Base-by-base conservation (phyloP, 2,329 filamentous ascomycete species). In the Penicillium frequentans region DNA sequence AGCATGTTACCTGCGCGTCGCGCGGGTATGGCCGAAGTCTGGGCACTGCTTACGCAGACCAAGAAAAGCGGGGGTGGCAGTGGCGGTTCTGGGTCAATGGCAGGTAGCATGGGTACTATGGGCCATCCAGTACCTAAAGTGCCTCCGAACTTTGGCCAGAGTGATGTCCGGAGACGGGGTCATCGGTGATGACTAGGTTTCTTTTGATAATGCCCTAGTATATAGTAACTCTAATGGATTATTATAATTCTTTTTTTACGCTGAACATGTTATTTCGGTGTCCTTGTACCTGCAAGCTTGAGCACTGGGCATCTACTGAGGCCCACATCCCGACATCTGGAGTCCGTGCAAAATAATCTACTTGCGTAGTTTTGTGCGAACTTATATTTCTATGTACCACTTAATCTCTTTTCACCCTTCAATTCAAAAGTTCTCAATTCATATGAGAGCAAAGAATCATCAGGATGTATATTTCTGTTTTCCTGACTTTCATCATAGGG, bases 1-100 rank as follows among this genome's bases (percentile, higher is more conserved):
- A 96, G 91, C 77, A 98, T 98, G 91, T 82, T 99, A 42, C 96
- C 96, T 0, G 89, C 90, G 8, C 84, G 85, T 53, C 81, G 96
- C 45, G 89, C 91, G 0, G 87, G 88, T 2, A 89, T 98, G 56
- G 81, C 84, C 66, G 92, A 97, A 70, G 88, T 98, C 73, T 99
- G 96, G 95, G 81, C 83, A 44, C 83, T 85, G 39, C 77, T 95
- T 54, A 89, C 84, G 63, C 77, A 84, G 54, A 64, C 69, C 11
- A 74, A 71, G 51, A 75, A 73, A 52, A 56, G 60, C 3, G 63
- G 64, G 29, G 55, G 66, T 47, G 62, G 68, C 1, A 63, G 67
- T 8, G 57, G 67, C 45, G 57, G 63, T 24, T 63, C 66, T 24
- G 64, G 65, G 7, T 67, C 70, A 5, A 64, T 67, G 29, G 59